phyloP scores from a whole-genome alignment of 768 basidiomycete genomes.

The Dentipellis sp. region DNA sequence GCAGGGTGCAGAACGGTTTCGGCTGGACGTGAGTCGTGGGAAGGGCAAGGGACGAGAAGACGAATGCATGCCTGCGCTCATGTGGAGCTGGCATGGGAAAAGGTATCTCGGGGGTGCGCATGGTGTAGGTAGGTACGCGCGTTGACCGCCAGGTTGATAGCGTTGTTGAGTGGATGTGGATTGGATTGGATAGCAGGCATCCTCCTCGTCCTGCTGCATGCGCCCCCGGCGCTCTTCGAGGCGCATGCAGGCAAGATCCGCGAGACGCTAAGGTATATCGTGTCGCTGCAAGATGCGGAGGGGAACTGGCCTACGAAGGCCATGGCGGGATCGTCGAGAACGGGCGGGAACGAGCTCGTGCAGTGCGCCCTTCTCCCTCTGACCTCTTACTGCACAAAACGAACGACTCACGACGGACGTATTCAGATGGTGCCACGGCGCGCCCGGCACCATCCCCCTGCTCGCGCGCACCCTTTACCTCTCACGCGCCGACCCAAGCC shows the following conservation, averaged over 20 bases:
- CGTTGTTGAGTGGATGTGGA: neutral
- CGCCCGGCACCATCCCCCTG: constrained; percentile 39
- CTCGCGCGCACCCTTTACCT: constrained; percentile 22
- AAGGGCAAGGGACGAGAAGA: neutral
- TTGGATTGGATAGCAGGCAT: constrained; percentile 35
- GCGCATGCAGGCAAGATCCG: constrained; percentile 32
- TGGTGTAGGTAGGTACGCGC: constrained; percentile 38
- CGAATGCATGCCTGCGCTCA: constrained; percentile 30
- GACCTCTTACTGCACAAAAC: neutral
- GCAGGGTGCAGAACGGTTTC: constrained; percentile 28
- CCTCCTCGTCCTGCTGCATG: constrained; percentile 38
- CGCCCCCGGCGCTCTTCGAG: constrained; percentile 27
- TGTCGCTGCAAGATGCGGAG: constrained; percentile 31
- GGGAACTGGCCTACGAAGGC: constrained; percentile 49
- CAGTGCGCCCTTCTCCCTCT: constrained; percentile 27
- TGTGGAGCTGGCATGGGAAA: constrained; percentile 55
- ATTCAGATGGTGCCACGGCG: constrained; percentile 52
- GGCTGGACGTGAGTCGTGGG: constrained; percentile 17
- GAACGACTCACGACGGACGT: neutral
- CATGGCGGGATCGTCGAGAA: constrained; percentile 5
- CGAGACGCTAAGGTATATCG: constrained; percentile 39
- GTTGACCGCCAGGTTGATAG: neutral
- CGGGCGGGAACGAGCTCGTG: constrained; percentile 29
- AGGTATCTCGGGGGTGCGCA: constrained; percentile 50
- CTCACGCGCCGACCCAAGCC: constrained; percentile 17